Evolutionary conservation across 2,329 filamentous ascomycete genomes (phyloP).

Genomic region (Fusarium tupiense): DNA sequence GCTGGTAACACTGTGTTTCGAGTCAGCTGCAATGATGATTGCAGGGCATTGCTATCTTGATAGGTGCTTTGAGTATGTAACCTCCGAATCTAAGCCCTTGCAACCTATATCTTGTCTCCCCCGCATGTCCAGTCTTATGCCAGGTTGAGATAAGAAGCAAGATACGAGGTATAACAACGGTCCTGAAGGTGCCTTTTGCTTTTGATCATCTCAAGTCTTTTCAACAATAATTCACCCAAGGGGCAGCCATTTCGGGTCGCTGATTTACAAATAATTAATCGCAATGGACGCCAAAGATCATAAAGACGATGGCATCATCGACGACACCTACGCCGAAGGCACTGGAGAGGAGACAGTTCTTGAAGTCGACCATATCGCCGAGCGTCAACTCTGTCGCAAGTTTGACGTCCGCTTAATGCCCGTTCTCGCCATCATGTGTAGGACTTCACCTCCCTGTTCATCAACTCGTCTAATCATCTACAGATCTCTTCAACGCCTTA

Average conservation of each 20-base stretch:
- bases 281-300: slow-evolving; percentile 4
- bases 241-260: neutral
- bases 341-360: neutral
- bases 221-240: neutral
- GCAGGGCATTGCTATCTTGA: neutral
- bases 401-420: slow-evolving; percentile 8
- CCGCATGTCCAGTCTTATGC: neutral
- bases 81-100: neutral
- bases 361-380: slow-evolving; percentile 4
- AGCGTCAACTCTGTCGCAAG: slow-evolving; percentile 13
- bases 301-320: neutral
- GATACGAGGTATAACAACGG: neutral
- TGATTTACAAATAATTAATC: rapidly evolving
- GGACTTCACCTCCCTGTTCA: rapidly evolving
- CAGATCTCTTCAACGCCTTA: slow-evolving; percentile 4
- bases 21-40: neutral
- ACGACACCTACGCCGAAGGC: slow-evolving; percentile 1
- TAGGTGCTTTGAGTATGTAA: neutral
- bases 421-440: slow-evolving; percentile 14
- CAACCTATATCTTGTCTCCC: neutral
- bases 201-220: neutral
- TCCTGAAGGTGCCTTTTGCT: neutral
- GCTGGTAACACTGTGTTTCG: neutral
- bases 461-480: neutral
- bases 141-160: neutral